These are phyloP conservation scores for Zostera marina DNA, from an alignment of 116 monocot genomes.

Conservation along the genomic window DNA sequence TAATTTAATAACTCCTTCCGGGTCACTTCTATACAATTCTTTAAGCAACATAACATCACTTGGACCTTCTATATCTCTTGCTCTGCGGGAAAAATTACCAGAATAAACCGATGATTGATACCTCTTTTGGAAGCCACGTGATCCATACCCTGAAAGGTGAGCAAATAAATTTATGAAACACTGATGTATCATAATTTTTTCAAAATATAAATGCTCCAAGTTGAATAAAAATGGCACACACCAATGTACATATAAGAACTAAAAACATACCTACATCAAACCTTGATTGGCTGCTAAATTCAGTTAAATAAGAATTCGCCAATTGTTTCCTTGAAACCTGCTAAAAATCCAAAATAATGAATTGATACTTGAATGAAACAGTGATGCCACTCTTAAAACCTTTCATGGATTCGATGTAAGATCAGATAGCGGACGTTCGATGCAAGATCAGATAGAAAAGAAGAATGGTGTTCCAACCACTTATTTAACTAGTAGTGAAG, in stretches of 20 bases:
- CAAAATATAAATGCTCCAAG: not conserved
- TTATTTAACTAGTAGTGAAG: too few species aligned
- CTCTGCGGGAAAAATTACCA: constrained; percentile 51
- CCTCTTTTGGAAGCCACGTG: constrained; percentile 34
- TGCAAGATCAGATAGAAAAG: too few species aligned
- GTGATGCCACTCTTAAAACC: too few species aligned
- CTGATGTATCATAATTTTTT: not conserved
- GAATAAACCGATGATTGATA: constrained; percentile 48
- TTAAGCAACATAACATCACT: constrained; percentile 59
- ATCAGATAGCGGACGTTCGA: too few species aligned
- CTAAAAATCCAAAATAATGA: not conserved
- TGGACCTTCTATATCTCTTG: constrained; percentile 31
- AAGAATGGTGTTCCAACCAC: too few species aligned
- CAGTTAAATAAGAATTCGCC: constrained; percentile 15
- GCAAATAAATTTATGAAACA: not conserved
- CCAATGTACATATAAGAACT: not conserved
- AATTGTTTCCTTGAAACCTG: constrained; percentile 33
- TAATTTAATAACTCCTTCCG: constrained; percentile 60
- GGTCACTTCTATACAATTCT: constrained; percentile 83
- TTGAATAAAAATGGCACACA: not conserved
- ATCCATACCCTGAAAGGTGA: constrained; percentile 10
- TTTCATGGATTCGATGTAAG: too few species aligned
- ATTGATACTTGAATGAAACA: too few species aligned
- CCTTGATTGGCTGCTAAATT: constrained; percentile 5
- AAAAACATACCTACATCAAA: constrained; percentile 19